Evolutionary conservation across 345 rosid species (phyloP), one percentile per base, ranked within the genome.

Genomic region (Raphanus sativus): DNA sequence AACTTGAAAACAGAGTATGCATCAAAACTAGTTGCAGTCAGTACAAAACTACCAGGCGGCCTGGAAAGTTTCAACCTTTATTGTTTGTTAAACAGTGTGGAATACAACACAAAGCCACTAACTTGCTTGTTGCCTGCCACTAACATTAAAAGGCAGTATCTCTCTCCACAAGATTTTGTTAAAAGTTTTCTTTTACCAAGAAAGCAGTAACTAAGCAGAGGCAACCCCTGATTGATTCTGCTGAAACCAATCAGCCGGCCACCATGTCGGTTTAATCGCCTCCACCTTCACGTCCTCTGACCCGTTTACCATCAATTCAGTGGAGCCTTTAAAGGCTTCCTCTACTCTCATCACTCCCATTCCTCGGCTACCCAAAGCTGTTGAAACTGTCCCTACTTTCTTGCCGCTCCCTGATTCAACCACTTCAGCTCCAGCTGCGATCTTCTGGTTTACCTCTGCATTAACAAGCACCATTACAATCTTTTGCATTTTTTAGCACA

Each of bases 181-280:
- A 40, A 34, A 12, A 8, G 8, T 5, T 1, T 33, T 33, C 1
- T 33, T 33, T 33, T 33, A 33, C 29, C 8, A 3, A 2, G 10
- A 4, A 15, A 69, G 45, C 3, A 65, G 73, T 60, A 5, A 40
- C 77, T 87, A 90, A 15, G 81, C 86, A 2, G 73, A 70, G 0
- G 84, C 85, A 65, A 65, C 75, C 38, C 77, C 77, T 30, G 81
- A 83, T 58, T 78, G 82, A 78, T 83, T 63, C 74, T 84, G 84
- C 34, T 66, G 87, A 71, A 83, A 84, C 99, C 99, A 92, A 71
- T 87, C 86, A 12, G 76, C 48, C 4, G 93, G 96, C 99, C 97
- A 95, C 99, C 97, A 92, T 52, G 82, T 76, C 5, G 98, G 98
- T 75, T 82, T 87, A 11, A 78, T 62, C 8, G 89, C 88, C 88